Base-by-base conservation (phyloP, 169 alveolate genomes). In the Plasmodium sp. region DNA sequence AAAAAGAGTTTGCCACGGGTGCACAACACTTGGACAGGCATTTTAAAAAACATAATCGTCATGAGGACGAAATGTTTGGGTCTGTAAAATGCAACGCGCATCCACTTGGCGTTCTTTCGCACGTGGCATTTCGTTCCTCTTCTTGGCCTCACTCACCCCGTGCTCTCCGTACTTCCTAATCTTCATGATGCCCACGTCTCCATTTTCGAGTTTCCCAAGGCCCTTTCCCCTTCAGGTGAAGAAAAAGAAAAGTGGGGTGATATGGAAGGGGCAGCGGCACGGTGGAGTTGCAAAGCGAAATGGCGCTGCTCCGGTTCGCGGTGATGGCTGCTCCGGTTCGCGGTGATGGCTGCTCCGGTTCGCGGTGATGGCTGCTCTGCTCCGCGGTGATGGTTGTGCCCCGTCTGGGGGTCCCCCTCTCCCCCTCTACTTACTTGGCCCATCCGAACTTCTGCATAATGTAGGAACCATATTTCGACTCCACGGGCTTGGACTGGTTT, bases 101-200 rank as follows among this genome's bases (percentile, higher is more conserved):
- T 9, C 58, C 5, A 48, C 58, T 48, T 48, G 54, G 14, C 0
- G 16, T 12, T 48, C 12, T 12, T 10, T 10, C 5, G 58, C 58
- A 48, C 2, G 58, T 48, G n/a, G 5, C 4, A 48, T 48, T 48
- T 9, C 2, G 22, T 82, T 82, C 5, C 41, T 71, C 36, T 51
- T 72, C 41, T 84, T 84, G 22, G 7, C 5, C 36, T 31, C 48
- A 74, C 80, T 80, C 80, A 88, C 94, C 77, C 94, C 94, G 54
- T 88, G 94, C 75, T 88, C 94, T 80, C 94, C 94, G 34, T 88
- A 88, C 34, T 88, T 88, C 72, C 81, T 88, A 9, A 88, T 88
- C 67, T 88, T 88, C 83, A 88, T 80, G 12, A 88, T 77, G 33
- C 72, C 58, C 33, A 88, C 84, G 34, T 88, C 81, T 16, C 94